Conservation (phyloP, 352 stramenopile species). For the Phytophthora pseudosyringae region DNA sequence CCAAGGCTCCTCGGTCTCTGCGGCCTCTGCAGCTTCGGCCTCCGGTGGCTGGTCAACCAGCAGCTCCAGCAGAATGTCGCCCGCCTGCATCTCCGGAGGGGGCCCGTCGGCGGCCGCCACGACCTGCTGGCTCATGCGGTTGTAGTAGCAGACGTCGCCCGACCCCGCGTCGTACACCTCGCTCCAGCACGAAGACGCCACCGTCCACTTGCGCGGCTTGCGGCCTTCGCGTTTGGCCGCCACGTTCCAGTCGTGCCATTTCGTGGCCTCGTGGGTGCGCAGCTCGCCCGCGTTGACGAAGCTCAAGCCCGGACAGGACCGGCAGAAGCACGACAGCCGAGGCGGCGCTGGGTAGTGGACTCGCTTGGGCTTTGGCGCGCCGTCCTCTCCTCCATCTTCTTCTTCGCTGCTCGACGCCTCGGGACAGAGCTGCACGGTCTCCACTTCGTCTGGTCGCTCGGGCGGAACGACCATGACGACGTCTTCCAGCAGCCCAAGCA, state of each 20-base stretch:
- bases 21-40: background rate
- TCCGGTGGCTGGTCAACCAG: slow-evolving; percentile 39
- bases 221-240: slow-evolving; percentile 44
- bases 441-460: slow-evolving; percentile 52
- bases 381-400: slow-evolving; percentile 31
- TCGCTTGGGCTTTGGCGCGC: slow-evolving; percentile 21
- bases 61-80: slow-evolving; percentile 75
- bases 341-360: slow-evolving; percentile 45
- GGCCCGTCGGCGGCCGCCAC: slow-evolving; percentile 52
- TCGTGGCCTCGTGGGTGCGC: slow-evolving; percentile 67
- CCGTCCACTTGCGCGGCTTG: slow-evolving; percentile 54
- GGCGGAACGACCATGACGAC: slow-evolving; percentile 59
- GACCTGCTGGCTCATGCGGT: slow-evolving; percentile 71
- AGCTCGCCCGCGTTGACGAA: slow-evolving; percentile 70
- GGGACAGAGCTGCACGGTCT: slow-evolving; percentile 67
- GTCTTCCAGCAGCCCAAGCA: slow-evolving; percentile 65
- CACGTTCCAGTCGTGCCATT: slow-evolving; percentile 84
- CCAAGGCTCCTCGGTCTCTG: slow-evolving; percentile 43
- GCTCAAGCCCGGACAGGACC: slow-evolving; percentile 67
- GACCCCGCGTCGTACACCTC: slow-evolving; percentile 74
- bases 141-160: slow-evolving; percentile 72
- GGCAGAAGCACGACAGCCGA: slow-evolving; percentile 62
- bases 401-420: slow-evolving; percentile 44
- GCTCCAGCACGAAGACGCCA: slow-evolving; percentile 73
- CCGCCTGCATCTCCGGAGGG: slow-evolving; percentile 69